A percentile compares a stretch with the other conserved stretches of the same genome.
These are phyloP conservation scores for Pichia kluyveri DNA, from an alignment of 805 yeast species.

Conservation along the genomic window DNA sequence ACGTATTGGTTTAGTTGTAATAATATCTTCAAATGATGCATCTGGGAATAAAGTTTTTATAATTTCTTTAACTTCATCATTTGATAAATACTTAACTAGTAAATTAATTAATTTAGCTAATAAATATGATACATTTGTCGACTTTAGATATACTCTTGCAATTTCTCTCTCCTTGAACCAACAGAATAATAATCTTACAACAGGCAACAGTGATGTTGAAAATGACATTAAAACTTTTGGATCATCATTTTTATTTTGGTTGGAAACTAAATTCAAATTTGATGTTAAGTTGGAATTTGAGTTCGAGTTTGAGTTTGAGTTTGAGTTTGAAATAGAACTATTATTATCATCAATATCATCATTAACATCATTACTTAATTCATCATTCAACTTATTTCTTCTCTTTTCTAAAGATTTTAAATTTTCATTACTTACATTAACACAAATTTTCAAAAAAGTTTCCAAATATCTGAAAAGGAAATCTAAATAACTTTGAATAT, in stretches of 20 bases:
- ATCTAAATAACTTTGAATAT: slow-evolving; percentile 26
- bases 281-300: no score
- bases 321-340: no score
- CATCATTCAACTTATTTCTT: not conserved
- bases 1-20: slow-evolving; percentile 34
- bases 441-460: slow-evolving; percentile 21
- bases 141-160: slow-evolving; percentile 25
- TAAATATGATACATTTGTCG: slow-evolving; percentile 3
- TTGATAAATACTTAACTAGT: slow-evolving; percentile 3
- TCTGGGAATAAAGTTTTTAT: slow-evolving; percentile 1
- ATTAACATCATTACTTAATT: not conserved
- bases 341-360: no score
- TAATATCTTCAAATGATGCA: not conserved
- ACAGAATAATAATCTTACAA: slow-evolving; percentile 40
- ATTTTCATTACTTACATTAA: slow-evolving; percentile 17
- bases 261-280: no score
- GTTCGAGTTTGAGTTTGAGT: no score
- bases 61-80: not conserved
- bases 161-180: slow-evolving; percentile 48
- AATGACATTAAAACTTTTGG: slow-evolving; percentile 8
- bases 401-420: slow-evolving; percentile 4
- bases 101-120: slow-evolving; percentile 2
- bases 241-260: not conserved
- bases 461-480: slow-evolving; percentile 34
- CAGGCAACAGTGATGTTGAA: slow-evolving; percentile 26